Conservation (phyloP, 2,329 filamentous ascomycete species). For the Macrophomina pseudophaseolina region DNA sequence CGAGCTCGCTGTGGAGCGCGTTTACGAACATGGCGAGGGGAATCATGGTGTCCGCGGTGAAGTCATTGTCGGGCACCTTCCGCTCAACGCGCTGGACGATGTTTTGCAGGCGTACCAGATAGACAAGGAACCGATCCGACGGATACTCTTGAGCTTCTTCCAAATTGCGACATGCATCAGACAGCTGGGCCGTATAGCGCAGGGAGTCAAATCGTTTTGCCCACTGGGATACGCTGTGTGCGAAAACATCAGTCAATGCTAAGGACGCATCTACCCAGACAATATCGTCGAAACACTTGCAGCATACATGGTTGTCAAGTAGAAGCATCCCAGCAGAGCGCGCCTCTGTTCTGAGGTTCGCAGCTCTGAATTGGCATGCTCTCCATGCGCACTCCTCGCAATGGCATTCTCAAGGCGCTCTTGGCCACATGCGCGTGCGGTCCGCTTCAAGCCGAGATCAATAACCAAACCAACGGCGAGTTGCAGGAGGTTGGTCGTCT, state of each 20-base stretch:
- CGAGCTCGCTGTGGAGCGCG: constrained; percentile 24
- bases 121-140: constrained; percentile 25
- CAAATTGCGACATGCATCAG: constrained; percentile 23
- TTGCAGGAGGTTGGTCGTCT: constrained; percentile 48
- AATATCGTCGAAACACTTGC: background rate
- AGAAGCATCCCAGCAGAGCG: constrained; percentile 49
- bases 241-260: background rate
- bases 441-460: constrained; percentile 46
- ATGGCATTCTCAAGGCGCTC: constrained; percentile 13
- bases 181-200: constrained; percentile 26
- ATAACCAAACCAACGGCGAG: constrained; percentile 46
- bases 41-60: constrained; percentile 19
- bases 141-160: constrained; percentile 24
- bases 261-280: background rate
- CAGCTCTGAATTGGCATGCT: constrained; percentile 38
- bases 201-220: constrained; percentile 24
- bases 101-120: constrained; percentile 26
- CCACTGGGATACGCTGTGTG: constrained; percentile 21
- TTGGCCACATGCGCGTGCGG: constrained; percentile 32
- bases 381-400: constrained; percentile 26
- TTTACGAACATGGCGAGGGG: constrained; percentile 27
- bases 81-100: constrained; percentile 27
- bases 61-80: constrained; percentile 25
- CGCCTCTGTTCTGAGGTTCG: constrained; percentile 46
- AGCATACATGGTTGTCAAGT: constrained; percentile 43